Conservation (phyloP, 768 basidiomycete genomes). For the Tylopilus sp. region DNA sequence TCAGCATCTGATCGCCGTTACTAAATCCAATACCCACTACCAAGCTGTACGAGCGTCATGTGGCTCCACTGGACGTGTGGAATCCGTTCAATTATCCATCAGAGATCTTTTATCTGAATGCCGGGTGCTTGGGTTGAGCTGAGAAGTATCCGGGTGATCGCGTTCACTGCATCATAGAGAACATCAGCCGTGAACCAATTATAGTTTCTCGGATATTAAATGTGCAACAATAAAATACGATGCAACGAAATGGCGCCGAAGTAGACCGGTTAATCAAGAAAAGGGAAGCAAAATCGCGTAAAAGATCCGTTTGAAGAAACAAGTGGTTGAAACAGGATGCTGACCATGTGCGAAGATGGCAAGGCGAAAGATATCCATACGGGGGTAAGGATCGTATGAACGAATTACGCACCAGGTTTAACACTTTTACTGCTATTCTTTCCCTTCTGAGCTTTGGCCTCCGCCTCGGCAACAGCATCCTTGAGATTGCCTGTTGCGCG, state of each 20-base stretch:
- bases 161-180: slow-evolving; percentile 54
- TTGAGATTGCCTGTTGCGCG: slow-evolving; percentile 68
- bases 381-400: not conserved
- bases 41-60: slow-evolving; percentile 22
- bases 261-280: slow-evolving; percentile 1
- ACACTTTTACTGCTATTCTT: slow-evolving; percentile 35
- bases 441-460: slow-evolving; percentile 41
- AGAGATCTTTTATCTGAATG: slow-evolving; percentile 80
- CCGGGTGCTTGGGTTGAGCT: slow-evolving; percentile 88
- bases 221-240: too few relatives aligned
- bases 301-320: not conserved
- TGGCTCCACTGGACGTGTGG: not conserved
- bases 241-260: not conserved
- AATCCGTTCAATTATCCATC: slow-evolving; percentile 16
- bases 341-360: not conserved
- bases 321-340: not conserved
- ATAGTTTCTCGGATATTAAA: not conserved
- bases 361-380: not conserved
- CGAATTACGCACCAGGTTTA: slow-evolving; percentile 41
- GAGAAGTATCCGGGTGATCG: slow-evolving; percentile 77
- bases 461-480: slow-evolving; percentile 37
- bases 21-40: slow-evolving; percentile 16
- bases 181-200: slow-evolving; percentile 10
- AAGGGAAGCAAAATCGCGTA: not conserved
- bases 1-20: slow-evolving; percentile 21